Conservation (phyloP, 768 basidiomycete species). For the Podaxis sp. region DNA sequence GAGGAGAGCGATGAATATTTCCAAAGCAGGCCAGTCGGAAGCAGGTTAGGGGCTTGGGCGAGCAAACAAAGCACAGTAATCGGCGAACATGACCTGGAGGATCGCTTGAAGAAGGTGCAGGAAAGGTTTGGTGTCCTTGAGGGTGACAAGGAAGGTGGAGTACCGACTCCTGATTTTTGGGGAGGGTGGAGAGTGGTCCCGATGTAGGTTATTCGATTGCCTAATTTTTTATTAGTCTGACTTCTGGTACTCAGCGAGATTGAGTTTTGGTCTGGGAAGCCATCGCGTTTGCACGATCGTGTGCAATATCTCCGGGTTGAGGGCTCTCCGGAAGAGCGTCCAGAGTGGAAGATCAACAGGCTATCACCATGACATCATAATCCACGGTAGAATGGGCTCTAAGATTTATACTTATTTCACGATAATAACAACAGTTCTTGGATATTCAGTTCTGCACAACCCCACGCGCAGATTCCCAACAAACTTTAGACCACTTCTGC, state of each 20-base stretch:
- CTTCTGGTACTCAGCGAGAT: slow-evolving; percentile 63
- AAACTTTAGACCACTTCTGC: slow-evolving; percentile 41
- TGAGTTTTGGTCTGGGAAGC: slow-evolving; percentile 97
- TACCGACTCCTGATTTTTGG: slow-evolving; percentile 90
- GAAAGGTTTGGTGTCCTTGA: slow-evolving; percentile 53
- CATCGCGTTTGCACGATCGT: slow-evolving; percentile 92
- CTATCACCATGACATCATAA: slow-evolving; percentile 52
- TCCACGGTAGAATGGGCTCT: background rate
- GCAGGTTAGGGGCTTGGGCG: slow-evolving; percentile 90
- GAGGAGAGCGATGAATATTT: slow-evolving; percentile 86
- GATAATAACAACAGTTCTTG: background rate
- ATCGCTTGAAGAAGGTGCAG: slow-evolving; percentile 57
- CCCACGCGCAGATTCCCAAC: slow-evolving; percentile 41
- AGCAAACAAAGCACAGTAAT: slow-evolving; percentile 86
- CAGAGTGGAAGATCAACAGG: slow-evolving; percentile 77
- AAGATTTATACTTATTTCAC: slow-evolving; percentile 10
- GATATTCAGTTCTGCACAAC: slow-evolving; percentile 20
- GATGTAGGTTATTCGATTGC: slow-evolving; percentile 48
- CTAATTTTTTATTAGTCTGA: slow-evolving; percentile 5
- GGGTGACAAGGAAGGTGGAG: slow-evolving; percentile 40
- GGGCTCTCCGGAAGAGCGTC: slow-evolving; percentile 44
- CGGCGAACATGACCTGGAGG: slow-evolving; percentile 65
- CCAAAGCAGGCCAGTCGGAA: slow-evolving; percentile 76
- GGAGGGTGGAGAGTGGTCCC: slow-evolving; percentile 97
- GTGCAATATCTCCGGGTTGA: slow-evolving; percentile 69